phyloP scores from a whole-genome alignment of 768 basidiomycete genomes.

The Nevesoporus exiguus region DNA sequence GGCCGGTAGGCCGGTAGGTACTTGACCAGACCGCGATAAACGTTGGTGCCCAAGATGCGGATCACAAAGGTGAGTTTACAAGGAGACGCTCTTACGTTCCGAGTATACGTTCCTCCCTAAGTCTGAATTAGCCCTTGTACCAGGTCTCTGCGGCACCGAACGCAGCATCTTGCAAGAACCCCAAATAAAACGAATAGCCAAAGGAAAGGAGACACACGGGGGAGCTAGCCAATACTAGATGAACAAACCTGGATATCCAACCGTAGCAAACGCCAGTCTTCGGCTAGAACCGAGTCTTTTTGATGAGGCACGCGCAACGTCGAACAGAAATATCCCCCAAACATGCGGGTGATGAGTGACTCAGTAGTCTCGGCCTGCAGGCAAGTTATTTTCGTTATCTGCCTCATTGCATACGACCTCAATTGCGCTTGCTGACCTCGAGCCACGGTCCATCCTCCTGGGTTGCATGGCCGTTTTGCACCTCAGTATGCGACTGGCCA shows the following conservation, averaged over 20 bases:
- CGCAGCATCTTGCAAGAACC: too few relatives aligned
- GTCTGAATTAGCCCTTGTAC: too few relatives aligned
- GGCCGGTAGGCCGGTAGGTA: too few relatives aligned
- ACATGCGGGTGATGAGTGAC: conserved; percentile 87
- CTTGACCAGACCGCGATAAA: too few relatives aligned
- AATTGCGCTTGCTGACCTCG: conserved; percentile 90
- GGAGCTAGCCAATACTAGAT: not conserved
- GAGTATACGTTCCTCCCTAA: too few relatives aligned
- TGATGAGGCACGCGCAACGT: conserved; percentile 77
- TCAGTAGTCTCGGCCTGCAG: conserved; percentile 71
- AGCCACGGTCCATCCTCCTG: conserved; percentile 77
- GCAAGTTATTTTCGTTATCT: conserved; percentile 3
- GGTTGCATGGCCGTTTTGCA: conserved; percentile 8
- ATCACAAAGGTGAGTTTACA: too few relatives aligned
- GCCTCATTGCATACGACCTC: conserved; percentile 34
- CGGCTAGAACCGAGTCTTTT: conserved; percentile 82
- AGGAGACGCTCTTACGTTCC: too few relatives aligned
- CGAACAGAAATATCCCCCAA: conserved; percentile 89
- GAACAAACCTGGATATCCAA: conserved; percentile 79
- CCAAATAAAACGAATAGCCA: too few relatives aligned
- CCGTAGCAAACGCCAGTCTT: conserved; percentile 87
- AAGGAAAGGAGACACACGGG: too few relatives aligned
- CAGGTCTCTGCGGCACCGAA: too few relatives aligned
- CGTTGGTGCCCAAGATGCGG: too few relatives aligned
- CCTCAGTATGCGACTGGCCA: conserved; percentile 10